Percentiles rank a stretch among this genome's conserved stretches.
These are phyloP conservation scores for Pisolithus orientalis DNA, from an alignment of 768 basidiomycete genomes.

Conservation along the genomic window DNA sequence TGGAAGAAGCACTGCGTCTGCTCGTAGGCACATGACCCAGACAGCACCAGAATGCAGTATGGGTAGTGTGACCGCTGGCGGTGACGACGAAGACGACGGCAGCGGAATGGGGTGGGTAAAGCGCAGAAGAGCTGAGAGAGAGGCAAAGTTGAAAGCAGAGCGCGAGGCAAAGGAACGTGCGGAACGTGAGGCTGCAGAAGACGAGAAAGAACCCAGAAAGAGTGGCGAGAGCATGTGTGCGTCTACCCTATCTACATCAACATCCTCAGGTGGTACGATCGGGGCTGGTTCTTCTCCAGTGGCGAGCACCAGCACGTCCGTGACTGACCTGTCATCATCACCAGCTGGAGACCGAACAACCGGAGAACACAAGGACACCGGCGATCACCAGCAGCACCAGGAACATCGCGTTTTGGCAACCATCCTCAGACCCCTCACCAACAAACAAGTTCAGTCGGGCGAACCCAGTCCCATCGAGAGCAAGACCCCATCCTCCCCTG, in stretches of 20 bases:
- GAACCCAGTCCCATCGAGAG: background rate
- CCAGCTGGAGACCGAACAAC: background rate
- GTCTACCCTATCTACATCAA: constrained; percentile 18
- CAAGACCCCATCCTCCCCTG: background rate
- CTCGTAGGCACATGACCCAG: constrained; percentile 15
- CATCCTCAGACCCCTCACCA: background rate
- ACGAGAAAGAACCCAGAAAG: constrained; percentile 12
- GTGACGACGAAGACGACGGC: constrained; percentile 65
- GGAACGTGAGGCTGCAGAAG: constrained; percentile 17
- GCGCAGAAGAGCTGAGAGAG: constrained; percentile 53
- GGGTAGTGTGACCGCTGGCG: constrained; percentile 18
- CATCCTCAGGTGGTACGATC: constrained; percentile 13
- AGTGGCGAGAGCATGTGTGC: constrained; percentile 15
- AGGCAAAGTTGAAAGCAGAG: constrained; percentile 30
- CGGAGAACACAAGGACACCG: background rate
- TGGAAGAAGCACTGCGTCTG: constrained; percentile 3
- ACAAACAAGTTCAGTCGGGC: background rate
- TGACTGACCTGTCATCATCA: constrained; percentile 2
- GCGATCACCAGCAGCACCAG: background rate
- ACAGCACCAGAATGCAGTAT: constrained; percentile 20
- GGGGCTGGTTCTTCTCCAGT: background rate
- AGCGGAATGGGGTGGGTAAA: constrained; percentile 85
- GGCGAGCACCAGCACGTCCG: background rate
- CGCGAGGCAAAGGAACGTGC: constrained; percentile 11
- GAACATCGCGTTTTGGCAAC: background rate